These are phyloP conservation scores for Pezizomycotina sp. DNA, from an alignment of 2,329 filamentous ascomycete genomes.

Conservation along the genomic window DNA sequence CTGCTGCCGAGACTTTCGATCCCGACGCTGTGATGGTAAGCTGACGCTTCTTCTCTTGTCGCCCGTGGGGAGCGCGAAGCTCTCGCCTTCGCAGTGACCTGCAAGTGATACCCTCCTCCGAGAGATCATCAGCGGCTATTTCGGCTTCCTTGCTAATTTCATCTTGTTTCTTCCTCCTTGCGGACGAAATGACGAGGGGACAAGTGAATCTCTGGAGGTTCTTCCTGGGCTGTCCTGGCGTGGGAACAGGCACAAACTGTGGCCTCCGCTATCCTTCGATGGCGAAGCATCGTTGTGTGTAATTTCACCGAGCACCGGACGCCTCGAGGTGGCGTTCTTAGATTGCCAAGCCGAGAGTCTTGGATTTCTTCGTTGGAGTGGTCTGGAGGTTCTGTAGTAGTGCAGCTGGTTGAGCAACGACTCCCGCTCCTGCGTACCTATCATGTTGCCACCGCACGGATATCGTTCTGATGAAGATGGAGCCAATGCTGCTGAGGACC, in stretches of 20 bases:
- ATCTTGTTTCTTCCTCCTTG: slow-evolving; percentile 26
- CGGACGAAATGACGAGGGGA: slow-evolving; percentile 26
- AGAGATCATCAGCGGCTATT: slow-evolving; percentile 33
- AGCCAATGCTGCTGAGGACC: slow-evolving; percentile 98
- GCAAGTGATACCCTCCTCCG: slow-evolving; percentile 14
- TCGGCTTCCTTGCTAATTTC: slow-evolving; percentile 32
- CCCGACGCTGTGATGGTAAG: too few relatives aligned
- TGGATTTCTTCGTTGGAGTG: slow-evolving; percentile 38
- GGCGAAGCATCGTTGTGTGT: slow-evolving; percentile 58
- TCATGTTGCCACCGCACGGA: slow-evolving; percentile 96
- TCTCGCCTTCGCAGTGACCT: slow-evolving; percentile 18
- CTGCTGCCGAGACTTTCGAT: too few relatives aligned
- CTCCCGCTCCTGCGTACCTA: slow-evolving; percentile 42
- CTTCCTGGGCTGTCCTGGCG: slow-evolving; percentile 88
- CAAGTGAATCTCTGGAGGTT: slow-evolving; percentile 30
- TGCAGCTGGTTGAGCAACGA: slow-evolving; percentile 58
- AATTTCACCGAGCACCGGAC: slow-evolving; percentile 84
- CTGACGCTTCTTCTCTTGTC: too few relatives aligned
- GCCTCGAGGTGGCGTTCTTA: slow-evolving; percentile 40
- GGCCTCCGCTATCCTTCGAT: too few relatives aligned
- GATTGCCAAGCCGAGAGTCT: slow-evolving; percentile 26
- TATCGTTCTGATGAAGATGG: slow-evolving; percentile 87
- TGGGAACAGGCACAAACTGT: slow-evolving; percentile 86
- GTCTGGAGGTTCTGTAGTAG: slow-evolving; percentile 24
- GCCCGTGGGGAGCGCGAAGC: too few relatives aligned